These are phyloP conservation scores for Rauvolfia tetraphylla DNA, from an alignment of 257 asterid species.

Conservation along the genomic window DNA sequence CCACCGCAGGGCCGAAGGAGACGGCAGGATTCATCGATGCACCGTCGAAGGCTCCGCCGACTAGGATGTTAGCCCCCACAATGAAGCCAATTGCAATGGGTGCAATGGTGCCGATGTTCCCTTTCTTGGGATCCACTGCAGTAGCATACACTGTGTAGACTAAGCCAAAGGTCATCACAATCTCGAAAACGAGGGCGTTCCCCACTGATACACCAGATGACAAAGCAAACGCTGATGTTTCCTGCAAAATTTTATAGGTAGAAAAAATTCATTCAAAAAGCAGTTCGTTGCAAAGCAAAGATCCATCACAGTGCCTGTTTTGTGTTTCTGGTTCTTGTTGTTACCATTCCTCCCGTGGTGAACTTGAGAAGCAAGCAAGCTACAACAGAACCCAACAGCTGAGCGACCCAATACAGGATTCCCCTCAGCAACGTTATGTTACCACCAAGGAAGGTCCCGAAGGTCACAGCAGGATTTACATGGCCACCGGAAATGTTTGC, in stretches of 20 bases:
- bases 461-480: conserved; percentile 42
- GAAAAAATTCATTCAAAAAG: neutral
- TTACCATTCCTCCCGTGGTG: conserved; percentile 31
- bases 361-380: conserved; percentile 30
- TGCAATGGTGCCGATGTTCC: conserved; percentile 35
- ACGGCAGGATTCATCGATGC: conserved; percentile 50
- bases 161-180: conserved; percentile 48
- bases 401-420: conserved; percentile 34
- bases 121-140: conserved; percentile 43
- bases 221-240: conserved; percentile 27
- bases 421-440: conserved; percentile 30
- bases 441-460: conserved; percentile 38
- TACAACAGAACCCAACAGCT: conserved; percentile 29
- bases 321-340: neutral
- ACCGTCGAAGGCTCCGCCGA: conserved; percentile 45
- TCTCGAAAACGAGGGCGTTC: conserved; percentile 36
- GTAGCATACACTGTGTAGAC: conserved; percentile 48
- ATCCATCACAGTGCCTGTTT: too few species aligned
- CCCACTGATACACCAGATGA: conserved; percentile 32
- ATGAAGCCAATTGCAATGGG: conserved; percentile 47
- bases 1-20: conserved; percentile 45
- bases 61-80: conserved; percentile 44
- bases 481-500: conserved; percentile 50
- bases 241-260: conserved; percentile 18
- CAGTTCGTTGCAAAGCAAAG: neutral